A percentile compares a stretch with the other conserved stretches of the same genome.
These are phyloP conservation scores for Talaromyces atroroseus DNA, from an alignment of 2,329 filamentous ascomycete genomes.

Conservation along the genomic window DNA sequence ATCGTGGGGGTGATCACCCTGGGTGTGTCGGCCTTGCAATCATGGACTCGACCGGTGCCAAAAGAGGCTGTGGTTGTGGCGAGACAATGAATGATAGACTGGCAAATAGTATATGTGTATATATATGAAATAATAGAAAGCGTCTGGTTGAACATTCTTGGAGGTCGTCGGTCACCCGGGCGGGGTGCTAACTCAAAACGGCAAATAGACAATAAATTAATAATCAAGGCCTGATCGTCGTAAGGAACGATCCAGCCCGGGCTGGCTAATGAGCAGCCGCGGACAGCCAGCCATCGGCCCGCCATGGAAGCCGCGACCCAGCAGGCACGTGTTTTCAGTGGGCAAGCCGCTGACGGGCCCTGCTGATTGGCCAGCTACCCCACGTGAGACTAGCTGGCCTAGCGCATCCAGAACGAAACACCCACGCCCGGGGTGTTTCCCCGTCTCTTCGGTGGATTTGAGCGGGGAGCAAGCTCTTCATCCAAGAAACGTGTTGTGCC, in stretches of 20 bases:
- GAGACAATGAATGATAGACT: background rate
- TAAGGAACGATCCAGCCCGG: too few species aligned
- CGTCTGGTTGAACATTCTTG: background rate
- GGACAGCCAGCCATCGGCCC: background rate
- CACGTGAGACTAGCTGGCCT: background rate
- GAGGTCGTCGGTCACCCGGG: too few species aligned
- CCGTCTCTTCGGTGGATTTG: background rate
- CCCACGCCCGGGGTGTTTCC: background rate
- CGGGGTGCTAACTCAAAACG: background rate
- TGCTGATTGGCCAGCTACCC: background rate
- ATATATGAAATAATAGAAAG: background rate
- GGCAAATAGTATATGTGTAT: background rate
- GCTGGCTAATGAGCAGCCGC: background rate
- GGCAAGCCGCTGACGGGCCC: background rate
- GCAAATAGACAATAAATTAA: background rate
- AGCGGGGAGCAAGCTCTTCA: background rate
- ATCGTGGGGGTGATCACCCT: constrained; percentile 75
- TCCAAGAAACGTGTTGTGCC: background rate
- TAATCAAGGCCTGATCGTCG: too few species aligned
- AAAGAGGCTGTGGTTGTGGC: constrained; percentile 18
- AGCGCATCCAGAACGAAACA: background rate
- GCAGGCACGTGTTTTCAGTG: background rate
- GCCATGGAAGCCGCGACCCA: background rate
- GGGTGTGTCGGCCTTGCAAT: constrained; percentile 60
- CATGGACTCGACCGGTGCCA: constrained; percentile 57